Percentiles rank a stretch among this genome's conserved stretches.
Evolutionary conservation across 768 basidiomycete genomes (phyloP).

Genomic region (Rossbeevera mucosa): DNA sequence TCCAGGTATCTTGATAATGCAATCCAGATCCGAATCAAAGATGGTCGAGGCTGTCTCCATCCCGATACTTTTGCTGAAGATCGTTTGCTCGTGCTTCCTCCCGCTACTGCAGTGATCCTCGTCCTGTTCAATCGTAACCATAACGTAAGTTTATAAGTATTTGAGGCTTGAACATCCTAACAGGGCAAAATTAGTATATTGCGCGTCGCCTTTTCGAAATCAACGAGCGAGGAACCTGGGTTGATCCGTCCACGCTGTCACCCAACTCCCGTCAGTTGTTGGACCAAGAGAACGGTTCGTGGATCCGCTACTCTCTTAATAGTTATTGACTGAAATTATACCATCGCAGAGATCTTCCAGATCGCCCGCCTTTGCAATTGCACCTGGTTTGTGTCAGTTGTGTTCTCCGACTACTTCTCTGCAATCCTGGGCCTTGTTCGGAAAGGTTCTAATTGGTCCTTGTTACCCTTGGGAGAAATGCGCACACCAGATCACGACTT

Average conservation of each 20-base stretch:
- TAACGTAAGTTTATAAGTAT: conserved; percentile 48
- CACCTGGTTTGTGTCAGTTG: conserved; percentile 70
- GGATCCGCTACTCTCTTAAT: not conserved
- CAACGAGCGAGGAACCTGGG: conserved; percentile 68
- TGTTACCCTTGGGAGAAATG: conserved; percentile 74
- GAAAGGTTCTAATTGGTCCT: conserved; percentile 70
- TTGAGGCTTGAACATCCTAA: not conserved
- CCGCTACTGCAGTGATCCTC: conserved; percentile 66
- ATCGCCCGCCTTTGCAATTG: conserved; percentile 74
- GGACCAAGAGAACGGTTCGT: conserved; percentile 52
- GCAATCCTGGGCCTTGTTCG: conserved; percentile 75
- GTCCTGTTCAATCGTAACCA: conserved; percentile 91
- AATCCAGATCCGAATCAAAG: conserved; percentile 33
- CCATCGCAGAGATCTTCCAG: conserved; percentile 68
- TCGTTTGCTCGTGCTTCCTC: conserved; percentile 72
- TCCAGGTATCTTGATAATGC: not conserved
- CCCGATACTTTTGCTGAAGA: conserved; percentile 80
- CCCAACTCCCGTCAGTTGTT: conserved; percentile 32
- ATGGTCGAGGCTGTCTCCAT: conserved; percentile 62
- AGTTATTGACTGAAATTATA: conserved; percentile 2
- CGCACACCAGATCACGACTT: conserved; percentile 51
- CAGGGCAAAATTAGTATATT: conserved; percentile 53
- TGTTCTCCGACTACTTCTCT: conserved; percentile 84
- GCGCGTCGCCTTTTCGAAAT: conserved; percentile 72
- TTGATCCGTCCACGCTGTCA: conserved; percentile 47